phyloP scores from a whole-genome alignment of 441 rosid species.

The Euphorbia corollata region DNA sequence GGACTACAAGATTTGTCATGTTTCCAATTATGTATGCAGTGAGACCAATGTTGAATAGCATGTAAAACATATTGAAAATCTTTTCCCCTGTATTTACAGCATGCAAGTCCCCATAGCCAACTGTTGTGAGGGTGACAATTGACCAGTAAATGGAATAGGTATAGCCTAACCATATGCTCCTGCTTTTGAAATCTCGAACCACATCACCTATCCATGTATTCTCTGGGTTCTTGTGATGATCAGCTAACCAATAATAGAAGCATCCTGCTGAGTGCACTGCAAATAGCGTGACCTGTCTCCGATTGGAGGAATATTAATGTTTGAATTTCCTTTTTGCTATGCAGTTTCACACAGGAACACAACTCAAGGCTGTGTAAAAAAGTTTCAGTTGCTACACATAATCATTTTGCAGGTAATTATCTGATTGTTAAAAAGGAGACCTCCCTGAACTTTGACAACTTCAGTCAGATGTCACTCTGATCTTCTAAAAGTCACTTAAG shows the following conservation, averaged over 20 bases:
- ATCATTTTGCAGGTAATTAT: not conserved
- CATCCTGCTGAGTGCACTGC: constrained; percentile 81
- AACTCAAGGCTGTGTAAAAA: not conserved
- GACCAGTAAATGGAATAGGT: constrained; percentile 93
- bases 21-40: constrained; percentile 80
- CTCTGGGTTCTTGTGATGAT: constrained; percentile 30
- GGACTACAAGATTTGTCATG: constrained; percentile 92
- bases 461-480: no score
- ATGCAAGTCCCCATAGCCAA: constrained; percentile 89
- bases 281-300: constrained; percentile 62
- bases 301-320: not conserved
- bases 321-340: not conserved
- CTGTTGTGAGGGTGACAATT: constrained; percentile 77
- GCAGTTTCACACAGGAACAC: not conserved
- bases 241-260: constrained; percentile 66
- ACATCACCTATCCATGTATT: constrained; percentile 72
- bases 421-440: no score
- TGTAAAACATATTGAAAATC: constrained; percentile 64
- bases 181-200: constrained; percentile 47
- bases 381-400: not conserved
- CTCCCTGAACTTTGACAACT: no score
- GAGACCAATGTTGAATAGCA: constrained; percentile 89
- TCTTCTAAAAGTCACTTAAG: no score
- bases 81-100: constrained; percentile 65
- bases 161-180: constrained; percentile 75